Evolutionary conservation across 2,329 filamentous ascomycete species (phyloP).

Genomic region (Sporothrix curviconia): DNA sequence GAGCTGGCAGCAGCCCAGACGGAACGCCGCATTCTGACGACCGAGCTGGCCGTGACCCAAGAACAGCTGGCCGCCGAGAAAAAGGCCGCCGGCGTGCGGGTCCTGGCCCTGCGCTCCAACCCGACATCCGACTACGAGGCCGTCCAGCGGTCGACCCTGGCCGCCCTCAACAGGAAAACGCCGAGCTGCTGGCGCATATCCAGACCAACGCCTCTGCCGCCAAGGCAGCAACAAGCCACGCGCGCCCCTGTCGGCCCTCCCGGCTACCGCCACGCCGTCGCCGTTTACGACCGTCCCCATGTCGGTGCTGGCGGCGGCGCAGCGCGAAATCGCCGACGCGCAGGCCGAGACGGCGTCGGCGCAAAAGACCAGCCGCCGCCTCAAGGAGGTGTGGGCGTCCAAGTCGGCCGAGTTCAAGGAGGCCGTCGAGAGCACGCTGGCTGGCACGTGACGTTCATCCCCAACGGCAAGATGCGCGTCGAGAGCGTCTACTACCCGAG

Average conservation of each 20-base stretch:
- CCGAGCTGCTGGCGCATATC: slow-evolving; percentile 70
- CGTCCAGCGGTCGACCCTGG: slow-evolving; percentile 74
- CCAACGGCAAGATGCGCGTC: slow-evolving; percentile 92
- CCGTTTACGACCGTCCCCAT: slow-evolving; percentile 61
- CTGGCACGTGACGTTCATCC: slow-evolving; percentile 92
- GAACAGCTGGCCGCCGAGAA: slow-evolving; percentile 64
- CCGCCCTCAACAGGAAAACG: slow-evolving; percentile 77
- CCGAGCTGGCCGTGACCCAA: slow-evolving; percentile 64
- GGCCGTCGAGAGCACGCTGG: slow-evolving; percentile 83
- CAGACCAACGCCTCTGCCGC: slow-evolving; percentile 29
- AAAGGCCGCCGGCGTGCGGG: slow-evolving; percentile 66
- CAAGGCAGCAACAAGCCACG: background rate
- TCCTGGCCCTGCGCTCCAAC: slow-evolving; percentile 84
- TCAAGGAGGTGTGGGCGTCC: slow-evolving; percentile 81
- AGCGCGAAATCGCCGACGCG: slow-evolving; percentile 67
- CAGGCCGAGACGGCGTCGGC: slow-evolving; percentile 62
- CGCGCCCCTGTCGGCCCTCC: background rate
- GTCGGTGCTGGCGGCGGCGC: slow-evolving; percentile 67
- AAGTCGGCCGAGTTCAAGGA: slow-evolving; percentile 95
- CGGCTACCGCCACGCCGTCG: slow-evolving; percentile 22
- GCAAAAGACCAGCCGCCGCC: slow-evolving; percentile 75
- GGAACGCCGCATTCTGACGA: slow-evolving; percentile 62
- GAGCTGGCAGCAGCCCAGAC: slow-evolving; percentile 65
- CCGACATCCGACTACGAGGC: slow-evolving; percentile 81
- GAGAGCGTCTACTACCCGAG: slow-evolving; percentile 78